These are phyloP conservation scores for Mycena leptocephala DNA, from an alignment of 768 basidiomycete genomes.

Conservation along the genomic window DNA sequence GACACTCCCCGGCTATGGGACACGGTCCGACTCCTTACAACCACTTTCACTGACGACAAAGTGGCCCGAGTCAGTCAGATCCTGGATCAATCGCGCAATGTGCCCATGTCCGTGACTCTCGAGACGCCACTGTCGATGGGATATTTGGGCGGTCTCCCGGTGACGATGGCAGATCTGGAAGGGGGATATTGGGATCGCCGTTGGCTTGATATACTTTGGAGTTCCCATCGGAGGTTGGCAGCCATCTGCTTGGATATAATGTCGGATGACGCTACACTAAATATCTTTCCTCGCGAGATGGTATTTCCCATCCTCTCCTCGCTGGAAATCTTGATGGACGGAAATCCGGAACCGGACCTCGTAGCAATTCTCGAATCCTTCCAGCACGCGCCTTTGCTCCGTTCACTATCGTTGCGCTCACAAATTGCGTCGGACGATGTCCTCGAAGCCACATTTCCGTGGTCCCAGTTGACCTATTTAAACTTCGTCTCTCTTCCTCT, in stretches of 20 bases:
- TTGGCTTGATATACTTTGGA: not conserved
- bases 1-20: not conserved
- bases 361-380: not conserved
- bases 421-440: rapidly evolving
- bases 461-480: not conserved
- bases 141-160: not conserved
- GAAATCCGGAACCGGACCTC: not conserved
- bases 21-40: not conserved
- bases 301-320: not conserved
- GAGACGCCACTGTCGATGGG: not conserved
- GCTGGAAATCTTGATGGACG: not conserved
- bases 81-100: not conserved
- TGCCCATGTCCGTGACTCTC: not conserved
- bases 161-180: too few species aligned
- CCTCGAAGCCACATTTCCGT: not conserved
- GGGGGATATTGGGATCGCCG: not conserved
- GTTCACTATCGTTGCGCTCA: not conserved
- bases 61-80: not conserved
- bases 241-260: not conserved
- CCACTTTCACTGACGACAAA: not conserved
- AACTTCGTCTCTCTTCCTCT: not conserved
- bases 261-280: not conserved
- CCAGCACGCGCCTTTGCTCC: not conserved
- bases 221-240: not conserved
- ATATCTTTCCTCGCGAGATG: not conserved